These are phyloP conservation scores for Populus pruinosa DNA, from an alignment of 345 rosid species.

Conservation along the genomic window DNA sequence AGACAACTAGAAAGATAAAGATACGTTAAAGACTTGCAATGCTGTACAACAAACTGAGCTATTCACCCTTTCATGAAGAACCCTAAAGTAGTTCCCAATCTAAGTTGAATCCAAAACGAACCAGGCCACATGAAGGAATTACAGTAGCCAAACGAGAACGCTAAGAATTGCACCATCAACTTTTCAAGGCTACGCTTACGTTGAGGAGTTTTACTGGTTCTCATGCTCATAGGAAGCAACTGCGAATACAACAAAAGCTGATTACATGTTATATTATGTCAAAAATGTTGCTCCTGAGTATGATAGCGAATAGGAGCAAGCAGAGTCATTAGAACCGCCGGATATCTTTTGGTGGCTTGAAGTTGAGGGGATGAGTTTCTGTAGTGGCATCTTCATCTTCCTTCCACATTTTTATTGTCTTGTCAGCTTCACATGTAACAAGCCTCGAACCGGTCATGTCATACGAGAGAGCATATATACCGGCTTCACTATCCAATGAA, in stretches of 20 bases:
- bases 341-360: slow-evolving; percentile 97
- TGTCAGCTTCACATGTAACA: slow-evolving; percentile 86
- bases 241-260: neutral
- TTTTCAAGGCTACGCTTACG: neutral
- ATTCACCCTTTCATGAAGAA: too few relatives aligned
- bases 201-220: neutral
- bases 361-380: slow-evolving; percentile 89
- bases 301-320: neutral
- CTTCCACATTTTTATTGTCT: slow-evolving; percentile 98
- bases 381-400: slow-evolving; percentile 92
- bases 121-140: neutral
- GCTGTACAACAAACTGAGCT: too few relatives aligned
- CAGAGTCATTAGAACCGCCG: slow-evolving; percentile 55
- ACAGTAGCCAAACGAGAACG: neutral
- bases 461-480: slow-evolving; percentile 75
- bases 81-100: too few relatives aligned
- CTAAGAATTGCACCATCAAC: neutral
- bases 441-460: slow-evolving; percentile 88
- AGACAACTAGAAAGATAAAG: too few relatives aligned
- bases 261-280: neutral
- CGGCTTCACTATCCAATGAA: slow-evolving; percentile 98
- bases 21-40: too few relatives aligned
- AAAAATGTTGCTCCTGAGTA: neutral
- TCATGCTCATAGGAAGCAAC: neutral
- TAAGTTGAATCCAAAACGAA: neutral